phyloP scores from a whole-genome alignment of 176 grass and related monocot species.

The Olyra latifolia region DNA sequence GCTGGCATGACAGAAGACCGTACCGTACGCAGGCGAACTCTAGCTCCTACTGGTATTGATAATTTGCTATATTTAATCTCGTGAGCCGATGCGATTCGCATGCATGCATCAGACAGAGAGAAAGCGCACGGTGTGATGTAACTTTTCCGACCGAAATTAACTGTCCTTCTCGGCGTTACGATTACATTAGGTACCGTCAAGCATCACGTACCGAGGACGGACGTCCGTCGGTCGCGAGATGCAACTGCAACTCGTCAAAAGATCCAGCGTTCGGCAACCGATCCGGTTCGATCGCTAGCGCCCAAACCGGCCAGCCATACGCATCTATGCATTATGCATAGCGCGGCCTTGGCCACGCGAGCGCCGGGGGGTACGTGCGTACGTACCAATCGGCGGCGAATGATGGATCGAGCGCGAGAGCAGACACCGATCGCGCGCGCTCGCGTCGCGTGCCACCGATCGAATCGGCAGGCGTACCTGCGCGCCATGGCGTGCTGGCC shows the following conservation, averaged over 20 bases:
- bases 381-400: neutral
- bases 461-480: neutral
- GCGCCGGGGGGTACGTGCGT: too few species aligned
- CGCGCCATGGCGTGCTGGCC: neutral
- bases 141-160: neutral
- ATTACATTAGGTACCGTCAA: neutral
- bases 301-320: neutral
- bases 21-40: neutral
- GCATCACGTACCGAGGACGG: neutral
- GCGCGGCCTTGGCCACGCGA: too few species aligned
- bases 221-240: neutral
- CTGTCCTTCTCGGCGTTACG: neutral
- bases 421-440: neutral
- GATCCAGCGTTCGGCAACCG: neutral
- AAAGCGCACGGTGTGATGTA: neutral
- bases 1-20: neutral
- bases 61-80: neutral
- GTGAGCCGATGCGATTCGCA: neutral
- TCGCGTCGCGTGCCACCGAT: neutral
- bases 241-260: too few species aligned
- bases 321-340: too few species aligned
- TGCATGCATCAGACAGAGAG: neutral
- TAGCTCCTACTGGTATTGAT: neutral
- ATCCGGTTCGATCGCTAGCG: neutral
- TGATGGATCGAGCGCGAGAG: neutral